Base-by-base conservation (phyloP, 495 filamentous ascomycete species). In the Annulohypoxylon stygium region DNA sequence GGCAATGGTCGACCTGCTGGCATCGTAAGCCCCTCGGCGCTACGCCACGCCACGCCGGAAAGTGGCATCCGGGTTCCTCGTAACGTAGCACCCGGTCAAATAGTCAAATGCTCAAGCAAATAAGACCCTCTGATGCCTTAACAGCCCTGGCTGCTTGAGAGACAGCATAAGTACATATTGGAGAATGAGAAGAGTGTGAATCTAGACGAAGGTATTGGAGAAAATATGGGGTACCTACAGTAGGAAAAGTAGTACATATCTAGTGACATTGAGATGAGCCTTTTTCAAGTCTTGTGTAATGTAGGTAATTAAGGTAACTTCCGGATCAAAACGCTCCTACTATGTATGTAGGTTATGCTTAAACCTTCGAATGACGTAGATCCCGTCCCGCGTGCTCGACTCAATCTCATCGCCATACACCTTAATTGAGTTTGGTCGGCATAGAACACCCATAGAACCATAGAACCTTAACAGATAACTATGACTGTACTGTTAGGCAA, bases 11-110 rank as follows among this genome's bases (percentile, higher is more conserved):
- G 34, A 58, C 45, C 50, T 16, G 64, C 18, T 50, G 26, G 41
- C 20, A 39, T 16, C 36, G 7, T 45, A 41, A 23, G 43, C 54
- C 70, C 60, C 70, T 69, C 60, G 61, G 65, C 25, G 70, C 65
- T 65, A 69, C 50, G 70, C 68, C 70, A 73, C 65, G 54, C 37
- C 41, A 73, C 65, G 54, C 37, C 41, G 41, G 51, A 30, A 66
- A 65, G 62, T 66, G 61, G 25, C 41, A 66, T 39, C 61, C 61
- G 62, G 55, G 30, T 70, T 66, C 47, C 54, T 74, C 41, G 57
- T 50, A 62, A 55, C 61, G 71, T 74, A 61, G 57, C 34, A 74
- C 65, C 71, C 65, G 71, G 66, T 45, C 37, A 23, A n/a, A 54
- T 33, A 18, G 66, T 45, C 37, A 23, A 7, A 54, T 33, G 5